These are phyloP conservation scores for Lipomyces orientalis DNA, from an alignment of 805 yeast species.

Conservation along the genomic window DNA sequence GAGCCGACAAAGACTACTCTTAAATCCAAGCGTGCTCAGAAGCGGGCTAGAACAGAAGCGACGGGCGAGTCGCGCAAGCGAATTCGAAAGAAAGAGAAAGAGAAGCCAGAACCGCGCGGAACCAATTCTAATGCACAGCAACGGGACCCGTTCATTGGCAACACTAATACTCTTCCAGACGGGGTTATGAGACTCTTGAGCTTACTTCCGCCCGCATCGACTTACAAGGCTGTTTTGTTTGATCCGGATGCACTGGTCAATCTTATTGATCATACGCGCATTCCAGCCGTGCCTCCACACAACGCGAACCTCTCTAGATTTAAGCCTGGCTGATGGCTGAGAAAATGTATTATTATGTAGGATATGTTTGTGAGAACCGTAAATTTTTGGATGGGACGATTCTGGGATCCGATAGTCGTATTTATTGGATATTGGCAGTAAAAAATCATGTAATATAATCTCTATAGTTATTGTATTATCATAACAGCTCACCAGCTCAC, in stretches of 20 bases:
- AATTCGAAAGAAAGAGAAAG: constrained; percentile 26
- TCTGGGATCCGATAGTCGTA: background rate
- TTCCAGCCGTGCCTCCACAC: constrained; percentile 39
- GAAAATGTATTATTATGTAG: background rate
- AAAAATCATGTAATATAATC: background rate
- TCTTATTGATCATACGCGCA: constrained; percentile 39
- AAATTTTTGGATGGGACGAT: background rate
- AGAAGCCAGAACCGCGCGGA: constrained; percentile 21
- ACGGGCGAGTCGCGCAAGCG: constrained; percentile 24
- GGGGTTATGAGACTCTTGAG: constrained; percentile 55
- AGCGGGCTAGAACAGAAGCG: constrained; percentile 8
- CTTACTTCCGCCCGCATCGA: constrained; percentile 64
- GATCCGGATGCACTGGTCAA: constrained; percentile 59
- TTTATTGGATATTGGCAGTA: background rate
- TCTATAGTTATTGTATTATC: background rate
- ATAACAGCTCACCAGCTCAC: background rate
- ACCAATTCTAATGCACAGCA: constrained; percentile 1
- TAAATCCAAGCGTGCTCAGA: constrained; percentile 11
- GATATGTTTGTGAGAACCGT: background rate
- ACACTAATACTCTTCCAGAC: constrained; percentile 31
- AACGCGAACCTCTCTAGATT: constrained; percentile 29
- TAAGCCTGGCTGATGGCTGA: background rate
- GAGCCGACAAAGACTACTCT: constrained; percentile 5
- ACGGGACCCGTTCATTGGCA: constrained; percentile 4
- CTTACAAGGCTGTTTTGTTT: constrained; percentile 61